A percentile compares a stretch with the other conserved stretches of the same genome.
phyloP scores from a whole-genome alignment of 345 rosid species.

The Citrus trifoliata region DNA sequence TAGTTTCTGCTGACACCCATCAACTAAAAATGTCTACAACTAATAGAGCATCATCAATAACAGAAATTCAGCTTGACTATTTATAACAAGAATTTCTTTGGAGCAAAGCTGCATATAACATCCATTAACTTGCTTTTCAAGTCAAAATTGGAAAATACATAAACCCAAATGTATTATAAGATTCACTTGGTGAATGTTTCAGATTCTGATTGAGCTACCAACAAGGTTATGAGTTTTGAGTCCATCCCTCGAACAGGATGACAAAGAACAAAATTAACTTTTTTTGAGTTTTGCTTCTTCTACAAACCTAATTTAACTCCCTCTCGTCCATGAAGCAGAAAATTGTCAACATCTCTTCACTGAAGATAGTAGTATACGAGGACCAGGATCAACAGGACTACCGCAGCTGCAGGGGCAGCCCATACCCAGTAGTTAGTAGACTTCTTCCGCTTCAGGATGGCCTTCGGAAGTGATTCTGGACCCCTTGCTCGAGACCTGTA shows the following conservation, averaged over 20 bases:
- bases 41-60: not conserved
- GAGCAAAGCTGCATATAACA: not conserved
- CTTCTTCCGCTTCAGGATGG: slow-evolving; percentile 69
- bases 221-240: slow-evolving; percentile 30
- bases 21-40: not conserved
- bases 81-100: not conserved
- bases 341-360: slow-evolving; percentile 27
- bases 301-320: slow-evolving; percentile 18
- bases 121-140: not conserved
- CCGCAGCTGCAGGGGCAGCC: slow-evolving; percentile 57
- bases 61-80: not conserved
- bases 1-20: not conserved
- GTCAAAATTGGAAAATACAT: slow-evolving; percentile 31
- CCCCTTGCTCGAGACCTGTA: slow-evolving; percentile 53
- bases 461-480: slow-evolving; percentile 60
- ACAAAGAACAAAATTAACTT: slow-evolving; percentile 29
- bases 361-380: slow-evolving; percentile 47
- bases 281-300: slow-evolving; percentile 9
- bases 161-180: slow-evolving; percentile 15
- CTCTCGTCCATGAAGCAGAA: slow-evolving; percentile 16
- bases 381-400: slow-evolving; percentile 40
- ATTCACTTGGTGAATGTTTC: slow-evolving; percentile 14
- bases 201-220: slow-evolving; percentile 20
- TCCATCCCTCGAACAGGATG: slow-evolving; percentile 33
- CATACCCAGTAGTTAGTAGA: slow-evolving; percentile 66